phyloP scores from a whole-genome alignment of 225 moss, liverwort and hornwort genomes.

The Straminergon stramineum region DNA sequence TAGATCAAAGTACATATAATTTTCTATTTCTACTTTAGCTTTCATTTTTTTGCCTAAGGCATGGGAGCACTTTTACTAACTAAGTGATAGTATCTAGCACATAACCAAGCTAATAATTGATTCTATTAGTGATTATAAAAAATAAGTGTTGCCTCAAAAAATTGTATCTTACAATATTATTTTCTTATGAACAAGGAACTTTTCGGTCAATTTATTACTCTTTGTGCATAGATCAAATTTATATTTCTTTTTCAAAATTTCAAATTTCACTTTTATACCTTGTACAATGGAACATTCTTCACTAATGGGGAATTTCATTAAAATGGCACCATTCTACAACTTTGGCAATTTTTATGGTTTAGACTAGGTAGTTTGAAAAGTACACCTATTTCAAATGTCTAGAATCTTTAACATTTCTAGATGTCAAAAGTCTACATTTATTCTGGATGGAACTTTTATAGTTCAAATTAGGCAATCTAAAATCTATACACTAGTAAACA shows the following conservation, averaged over 20 bases:
- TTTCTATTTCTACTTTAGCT: background rate
- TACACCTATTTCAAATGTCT: too few species aligned
- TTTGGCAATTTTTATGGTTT: too few species aligned
- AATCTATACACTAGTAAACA: too few species aligned
- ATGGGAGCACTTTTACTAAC: background rate
- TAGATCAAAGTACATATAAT: background rate
- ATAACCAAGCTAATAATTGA: background rate
- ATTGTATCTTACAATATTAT: background rate
- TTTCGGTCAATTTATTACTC: background rate
- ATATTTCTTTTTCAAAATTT: background rate
- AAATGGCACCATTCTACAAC: too few species aligned
- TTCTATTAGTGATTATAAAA: background rate
- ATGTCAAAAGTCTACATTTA: too few species aligned
- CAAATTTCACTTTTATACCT: too few species aligned
- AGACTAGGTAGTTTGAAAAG: too few species aligned
- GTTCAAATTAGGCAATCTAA: too few species aligned
- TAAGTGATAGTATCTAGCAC: accelerated
- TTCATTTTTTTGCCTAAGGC: background rate
- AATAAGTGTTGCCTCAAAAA: accelerated
- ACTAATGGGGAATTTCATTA: too few species aligned
- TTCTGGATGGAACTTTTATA: too few species aligned
- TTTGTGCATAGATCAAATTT: background rate
- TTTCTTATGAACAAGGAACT: accelerated
- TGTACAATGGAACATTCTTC: background rate
- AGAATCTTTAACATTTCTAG: too few species aligned